Conservation (phyloP, 148 eudicot genomes). For the Persicaria tinctoria region DNA sequence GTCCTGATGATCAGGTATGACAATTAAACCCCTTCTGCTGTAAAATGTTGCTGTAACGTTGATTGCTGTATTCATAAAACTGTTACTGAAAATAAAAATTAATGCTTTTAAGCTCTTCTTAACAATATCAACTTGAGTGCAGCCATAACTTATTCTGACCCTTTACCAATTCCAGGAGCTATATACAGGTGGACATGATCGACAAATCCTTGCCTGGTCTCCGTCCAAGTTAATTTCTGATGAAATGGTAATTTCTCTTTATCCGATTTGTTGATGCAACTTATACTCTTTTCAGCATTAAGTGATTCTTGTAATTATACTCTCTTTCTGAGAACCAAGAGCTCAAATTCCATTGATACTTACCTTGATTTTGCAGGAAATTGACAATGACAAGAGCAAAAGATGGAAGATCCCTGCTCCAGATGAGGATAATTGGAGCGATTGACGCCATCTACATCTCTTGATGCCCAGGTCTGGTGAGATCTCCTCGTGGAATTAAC, state of each 20-base stretch:
- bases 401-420: constrained; percentile 27
- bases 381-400: constrained; percentile 43
- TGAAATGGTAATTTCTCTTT: constrained; percentile 38
- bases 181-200: constrained; percentile 82
- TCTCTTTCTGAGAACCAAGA: neutral
- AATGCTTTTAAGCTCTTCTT: neutral
- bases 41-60: neutral
- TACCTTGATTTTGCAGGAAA: constrained; percentile 3
- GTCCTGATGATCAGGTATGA: constrained; percentile 63
- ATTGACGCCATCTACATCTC: constrained; percentile 27
- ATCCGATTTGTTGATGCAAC: neutral
- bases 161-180: constrained; percentile 49
- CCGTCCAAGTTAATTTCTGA: constrained; percentile 46
- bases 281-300: constrained; percentile 7
- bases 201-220: constrained; percentile 93
- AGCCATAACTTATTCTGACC: neutral
- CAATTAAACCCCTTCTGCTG: neutral
- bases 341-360: neutral
- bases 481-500: neutral
- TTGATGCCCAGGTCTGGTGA: constrained; percentile 7
- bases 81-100: neutral
- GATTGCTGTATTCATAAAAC: neutral
- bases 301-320: neutral
- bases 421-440: constrained; percentile 95
- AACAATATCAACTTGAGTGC: neutral